These are phyloP conservation scores for Fusarium pseudocircinatum DNA, from an alignment of 2,329 filamentous ascomycete genomes.

Conservation along the genomic window DNA sequence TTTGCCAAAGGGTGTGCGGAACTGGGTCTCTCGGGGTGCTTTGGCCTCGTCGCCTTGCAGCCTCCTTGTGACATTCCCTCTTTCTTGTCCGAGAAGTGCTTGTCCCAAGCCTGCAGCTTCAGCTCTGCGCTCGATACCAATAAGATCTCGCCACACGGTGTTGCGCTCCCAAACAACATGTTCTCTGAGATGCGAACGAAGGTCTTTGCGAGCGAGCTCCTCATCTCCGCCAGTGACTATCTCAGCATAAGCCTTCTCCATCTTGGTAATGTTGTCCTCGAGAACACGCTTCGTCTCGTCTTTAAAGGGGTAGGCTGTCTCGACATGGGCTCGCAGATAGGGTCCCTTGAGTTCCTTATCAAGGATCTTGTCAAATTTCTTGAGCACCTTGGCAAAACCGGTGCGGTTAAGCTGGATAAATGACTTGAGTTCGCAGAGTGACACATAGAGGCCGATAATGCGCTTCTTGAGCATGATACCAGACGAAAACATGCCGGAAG, in stretches of 20 bases:
- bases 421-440: conserved; percentile 93
- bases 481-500: conserved; percentile 70
- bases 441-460: conserved; percentile 86
- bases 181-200: conserved; percentile 90
- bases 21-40: conserved; percentile 68
- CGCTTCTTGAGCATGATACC: conserved; percentile 92
- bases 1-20: conserved; percentile 82
- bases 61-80: conserved; percentile 72
- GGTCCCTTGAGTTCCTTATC: conserved; percentile 80
- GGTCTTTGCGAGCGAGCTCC: conserved; percentile 79
- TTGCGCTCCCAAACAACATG: conserved; percentile 99
- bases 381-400: conserved; percentile 94
- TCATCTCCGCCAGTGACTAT: conserved; percentile 86
- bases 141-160: conserved; percentile 98
- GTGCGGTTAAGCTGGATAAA: conserved; percentile 97
- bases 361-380: conserved; percentile 98
- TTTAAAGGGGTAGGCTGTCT: conserved; percentile 83
- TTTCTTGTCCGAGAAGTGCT: conserved; percentile 80
- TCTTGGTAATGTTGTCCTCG: conserved; percentile 74
- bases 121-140: conserved; percentile 93
- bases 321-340: conserved; percentile 80
- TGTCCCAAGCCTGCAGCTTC: conserved; percentile 93
- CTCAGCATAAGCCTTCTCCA: conserved; percentile 83
- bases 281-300: conserved; percentile 75
- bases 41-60: conserved; percentile 87